A percentile compares a stretch with the other conserved stretches of the same genome.
Conservation (phyloP, 164 flowering plant genomes). For the Tetrastigma voinierianum region DNA sequence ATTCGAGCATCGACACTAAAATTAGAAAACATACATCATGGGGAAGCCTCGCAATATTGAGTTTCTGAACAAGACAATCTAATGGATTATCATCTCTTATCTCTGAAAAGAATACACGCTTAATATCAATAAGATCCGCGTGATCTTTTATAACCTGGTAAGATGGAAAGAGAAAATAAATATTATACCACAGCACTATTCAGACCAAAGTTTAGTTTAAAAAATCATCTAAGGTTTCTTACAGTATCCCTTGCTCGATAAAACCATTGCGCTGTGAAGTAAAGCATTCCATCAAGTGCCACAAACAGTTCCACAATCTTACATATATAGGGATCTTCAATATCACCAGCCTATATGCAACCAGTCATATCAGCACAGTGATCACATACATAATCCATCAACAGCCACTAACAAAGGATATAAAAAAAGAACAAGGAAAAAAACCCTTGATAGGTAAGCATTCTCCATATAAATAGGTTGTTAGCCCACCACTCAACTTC, state of each 20-base stretch:
- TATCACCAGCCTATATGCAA: constrained; percentile 47
- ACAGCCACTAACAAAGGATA: neutral
- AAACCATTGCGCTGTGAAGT: constrained; percentile 77
- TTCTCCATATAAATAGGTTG: too few species aligned
- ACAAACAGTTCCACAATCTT: constrained; percentile 71
- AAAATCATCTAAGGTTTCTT: constrained; percentile 6
- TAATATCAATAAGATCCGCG: constrained; percentile 30
- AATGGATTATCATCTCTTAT: constrained; percentile 57
- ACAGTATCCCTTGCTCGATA: constrained; percentile 76
- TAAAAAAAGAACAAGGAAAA: neutral
- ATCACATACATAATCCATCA: neutral
- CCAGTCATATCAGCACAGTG: neutral
- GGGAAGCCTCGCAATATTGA: constrained; percentile 35
- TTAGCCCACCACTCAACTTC: too few species aligned
- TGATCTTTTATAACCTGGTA: constrained; percentile 45
- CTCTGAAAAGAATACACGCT: constrained; percentile 63
- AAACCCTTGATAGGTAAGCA: neutral
- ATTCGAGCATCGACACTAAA: too few species aligned
- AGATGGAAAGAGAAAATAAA: neutral
- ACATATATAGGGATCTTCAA: constrained; percentile 42
- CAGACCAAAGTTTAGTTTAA: neutral
- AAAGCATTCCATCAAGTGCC: constrained; percentile 28
- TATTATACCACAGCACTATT: neutral
- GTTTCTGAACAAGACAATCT: constrained; percentile 52
- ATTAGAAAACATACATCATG: constrained; percentile 31